Evolutionary conservation across 2,329 filamentous ascomycete species (phyloP), one percentile per base, ranked within the genome.

Genomic region (Monilinia aucupariae): DNA sequence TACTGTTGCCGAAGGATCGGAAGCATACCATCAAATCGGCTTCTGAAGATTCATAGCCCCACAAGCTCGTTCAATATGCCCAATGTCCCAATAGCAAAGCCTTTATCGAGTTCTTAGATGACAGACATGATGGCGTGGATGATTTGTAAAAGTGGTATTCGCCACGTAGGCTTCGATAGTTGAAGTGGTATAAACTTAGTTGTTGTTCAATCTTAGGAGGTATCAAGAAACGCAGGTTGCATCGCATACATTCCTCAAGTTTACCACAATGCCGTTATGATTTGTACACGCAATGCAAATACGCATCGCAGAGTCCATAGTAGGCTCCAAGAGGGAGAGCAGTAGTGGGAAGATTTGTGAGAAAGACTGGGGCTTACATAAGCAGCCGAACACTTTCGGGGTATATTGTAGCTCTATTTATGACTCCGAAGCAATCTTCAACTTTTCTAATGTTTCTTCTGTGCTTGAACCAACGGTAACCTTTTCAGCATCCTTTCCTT

Each of bases 361-460:
- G 27, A 47, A 27, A 15, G 47, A 25, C 4, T 47, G 49, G 17
- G 41, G 50, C 50, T 52, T 61, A 61, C 58, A 41, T 30, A 41
- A n/a, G 56, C 43, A 37, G 51, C 47, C 43, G 62, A 60, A 65
- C 59, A 65, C 64, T 56, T 58, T 64, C 62, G 50, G 53, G 60
- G 50, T 64, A 62, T 58, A 32, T 37, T 55, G 25, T 55, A 12
- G 27, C 20, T 62, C 61, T 66, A 66, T 68, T 61, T 66, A 69
- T 66, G 56, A 66, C 62, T 70, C 68, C 17, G 62, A 45, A 12
- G 60, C 60, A 41, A 62, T 62, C 45, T 71, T 66, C 61, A 72
- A 49, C 64, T 71, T 72, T 55, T 71, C 48, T 43, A 71, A 63
- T n/a, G 67, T 70, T 58, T 71, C 70, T 60, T 68, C 51, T 9